These are phyloP conservation scores for Meyerozyma smithsonii DNA, from an alignment of 1,139 yeast species.

Conservation along the genomic window DNA sequence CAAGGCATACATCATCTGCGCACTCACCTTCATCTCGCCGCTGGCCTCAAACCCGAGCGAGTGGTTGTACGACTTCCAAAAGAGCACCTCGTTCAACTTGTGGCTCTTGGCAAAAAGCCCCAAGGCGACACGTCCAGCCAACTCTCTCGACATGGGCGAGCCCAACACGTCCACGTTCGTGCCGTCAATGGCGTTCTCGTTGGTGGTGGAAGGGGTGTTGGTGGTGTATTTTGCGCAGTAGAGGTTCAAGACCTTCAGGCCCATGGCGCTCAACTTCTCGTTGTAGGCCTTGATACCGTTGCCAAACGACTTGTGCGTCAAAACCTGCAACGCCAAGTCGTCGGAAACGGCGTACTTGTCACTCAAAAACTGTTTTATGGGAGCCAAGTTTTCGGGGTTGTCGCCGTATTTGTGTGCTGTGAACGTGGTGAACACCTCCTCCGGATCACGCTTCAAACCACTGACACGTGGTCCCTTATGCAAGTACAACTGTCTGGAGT, in stretches of 20 bases:
- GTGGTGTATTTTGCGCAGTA: constrained; percentile 52
- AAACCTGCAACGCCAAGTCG: constrained; percentile 63
- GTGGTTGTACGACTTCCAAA: constrained; percentile 66
- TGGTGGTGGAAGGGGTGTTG: constrained; percentile 20
- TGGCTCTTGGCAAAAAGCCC: constrained; percentile 49
- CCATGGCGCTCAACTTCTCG: constrained; percentile 75
- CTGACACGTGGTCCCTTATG: constrained; percentile 62
- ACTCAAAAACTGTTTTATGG: constrained; percentile 43
- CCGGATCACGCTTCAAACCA: constrained; percentile 77
- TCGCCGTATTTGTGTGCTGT: constrained; percentile 59
- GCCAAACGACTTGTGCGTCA: constrained; percentile 92
- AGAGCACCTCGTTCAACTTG: constrained; percentile 52
- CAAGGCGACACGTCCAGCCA: constrained; percentile 46
- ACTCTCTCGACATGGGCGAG: constrained; percentile 44
- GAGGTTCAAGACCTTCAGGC: constrained; percentile 66
- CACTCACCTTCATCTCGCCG: constrained; percentile 58
- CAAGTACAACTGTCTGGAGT: constrained; percentile 16
- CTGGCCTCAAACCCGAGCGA: constrained; percentile 46
- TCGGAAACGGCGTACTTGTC: constrained; percentile 44
- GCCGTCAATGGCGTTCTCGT: constrained; percentile 44
- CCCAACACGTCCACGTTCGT: constrained; percentile 65
- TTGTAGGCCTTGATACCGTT: constrained; percentile 87
- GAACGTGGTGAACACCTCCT: constrained; percentile 52
- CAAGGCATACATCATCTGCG: constrained; percentile 69
- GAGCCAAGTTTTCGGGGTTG: constrained; percentile 42